phyloP scores from a whole-genome alignment of 169 alveolate species.

The Ichthyophthirius multifiliis region DNA sequence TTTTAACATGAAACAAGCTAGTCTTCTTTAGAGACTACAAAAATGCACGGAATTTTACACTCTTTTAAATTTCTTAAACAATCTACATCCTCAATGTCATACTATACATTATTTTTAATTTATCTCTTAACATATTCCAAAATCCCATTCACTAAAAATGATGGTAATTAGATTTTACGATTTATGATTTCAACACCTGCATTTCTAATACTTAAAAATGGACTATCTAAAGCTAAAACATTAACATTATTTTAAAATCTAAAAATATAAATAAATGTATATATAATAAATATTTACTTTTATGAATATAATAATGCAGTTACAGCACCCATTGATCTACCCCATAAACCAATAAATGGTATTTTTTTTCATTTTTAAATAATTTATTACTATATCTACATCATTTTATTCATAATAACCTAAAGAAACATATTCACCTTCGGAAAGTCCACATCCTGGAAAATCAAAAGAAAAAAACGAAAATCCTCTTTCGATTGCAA shows the following conservation, averaged over 20 bases:
- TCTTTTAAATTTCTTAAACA: neutral
- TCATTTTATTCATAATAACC: constrained; percentile 81
- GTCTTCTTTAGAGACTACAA: neutral
- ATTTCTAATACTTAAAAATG: neutral
- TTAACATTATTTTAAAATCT: neutral
- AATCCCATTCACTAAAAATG: neutral
- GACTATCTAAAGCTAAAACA: constrained; percentile 1
- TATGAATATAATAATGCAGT: constrained; percentile 32
- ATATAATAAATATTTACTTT: neutral
- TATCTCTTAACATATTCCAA: neutral
- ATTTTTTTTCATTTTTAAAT: constrained; percentile 40
- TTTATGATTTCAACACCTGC: neutral
- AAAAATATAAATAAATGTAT: neutral
- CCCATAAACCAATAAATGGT: constrained; percentile 75
- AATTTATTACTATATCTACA: constrained; percentile 56
- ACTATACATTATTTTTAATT: neutral
- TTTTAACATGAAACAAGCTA: neutral
- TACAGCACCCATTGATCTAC: constrained; percentile 80
- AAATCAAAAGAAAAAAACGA: constrained; percentile 55
- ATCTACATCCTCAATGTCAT: neutral
- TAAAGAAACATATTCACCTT: constrained; percentile 78
- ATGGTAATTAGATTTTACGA: neutral
- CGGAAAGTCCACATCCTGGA: constrained; percentile 77
- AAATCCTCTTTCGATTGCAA: constrained; percentile 13
- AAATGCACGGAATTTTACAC: neutral